Base-by-base conservation (phyloP, 768 basidiomycete species). In the Pleurotus ostreatus region DNA sequence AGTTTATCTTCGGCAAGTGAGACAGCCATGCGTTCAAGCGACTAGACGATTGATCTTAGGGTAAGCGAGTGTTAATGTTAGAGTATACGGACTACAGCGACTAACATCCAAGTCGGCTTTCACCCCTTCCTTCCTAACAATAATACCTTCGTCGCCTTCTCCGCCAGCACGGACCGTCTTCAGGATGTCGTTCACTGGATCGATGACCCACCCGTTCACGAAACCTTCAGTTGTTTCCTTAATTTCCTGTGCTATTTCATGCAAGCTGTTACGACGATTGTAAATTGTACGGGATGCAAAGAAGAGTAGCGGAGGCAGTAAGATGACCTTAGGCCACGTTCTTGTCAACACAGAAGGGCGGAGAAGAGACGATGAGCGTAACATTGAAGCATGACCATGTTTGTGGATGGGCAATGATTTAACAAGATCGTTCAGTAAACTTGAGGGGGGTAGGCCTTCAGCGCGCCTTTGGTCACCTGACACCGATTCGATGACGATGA, bases 11-110 rank as follows among this genome's bases (percentile, higher is more conserved):
- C 78, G 1, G 91, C 94, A 2, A 98, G 78, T 15, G 91, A 80
- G 3, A 94, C 72, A 2, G 91, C 83, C 96, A 98, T 98, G 23
- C 96, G 81, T 69, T 98, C 91, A 22, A 98, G 78, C 18, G 90
- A 94, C 93, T 96, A 58, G 18, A 56, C 8, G 5, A 23, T 40
- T 18, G n/a, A 25, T 51, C 45, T 51, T 18, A 40, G 43, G 15
- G 34, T 47, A 47, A 23, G 46, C 49, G 48, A 44, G 18, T n/a
- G 46, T 20, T 41, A 20, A 38, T 9, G 7, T 49, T 20, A 9
- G 22, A 11, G 53, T 30, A 20, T 22, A 37, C 34, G 49, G 16
- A 52, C 43, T 3, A 30, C 39, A 43, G 15, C 39, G 23, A 66
- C 81, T 64, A 65, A 92, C 92, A 61, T 92, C 83, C 43, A 96